These are phyloP conservation scores for Phaffomyces thermotolerans DNA, from an alignment of 805 yeast genomes.

Conservation along the genomic window DNA sequence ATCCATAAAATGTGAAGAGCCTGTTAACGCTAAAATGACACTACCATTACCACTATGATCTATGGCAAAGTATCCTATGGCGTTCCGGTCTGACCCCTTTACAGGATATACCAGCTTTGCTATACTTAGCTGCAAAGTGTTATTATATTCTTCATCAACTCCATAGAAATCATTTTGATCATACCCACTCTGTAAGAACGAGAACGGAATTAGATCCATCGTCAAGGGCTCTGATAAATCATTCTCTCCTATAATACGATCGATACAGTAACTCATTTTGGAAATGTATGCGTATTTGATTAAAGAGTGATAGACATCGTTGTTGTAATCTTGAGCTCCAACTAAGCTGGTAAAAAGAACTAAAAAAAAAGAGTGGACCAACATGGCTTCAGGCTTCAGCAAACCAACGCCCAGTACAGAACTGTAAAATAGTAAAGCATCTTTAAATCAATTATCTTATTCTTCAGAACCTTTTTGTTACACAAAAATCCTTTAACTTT, in stretches of 20 bases:
- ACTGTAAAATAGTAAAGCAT: not conserved
- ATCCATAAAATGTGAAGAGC: conserved; percentile 52
- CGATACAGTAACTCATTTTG: conserved; percentile 18
- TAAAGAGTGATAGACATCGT: conserved; percentile 13
- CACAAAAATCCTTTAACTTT: not conserved
- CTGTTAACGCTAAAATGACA: conserved; percentile 51
- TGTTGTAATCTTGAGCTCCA: conserved; percentile 1
- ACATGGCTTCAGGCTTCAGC: too few relatives aligned
- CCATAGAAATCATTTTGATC: conserved; percentile 7
- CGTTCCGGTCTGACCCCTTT: not conserved
- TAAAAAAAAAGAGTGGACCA: not conserved
- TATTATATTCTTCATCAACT: not conserved
- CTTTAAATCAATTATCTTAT: not conserved
- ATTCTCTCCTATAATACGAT: conserved; percentile 4
- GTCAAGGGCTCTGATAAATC: conserved; percentile 13
- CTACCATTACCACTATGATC: conserved; percentile 37
- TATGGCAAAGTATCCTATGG: conserved; percentile 43
- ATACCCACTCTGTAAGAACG: conserved; percentile 10
- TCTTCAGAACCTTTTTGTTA: not conserved
- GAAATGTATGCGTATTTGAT: conserved; percentile 15
- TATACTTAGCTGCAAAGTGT: conserved; percentile 1
- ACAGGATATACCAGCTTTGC: conserved; percentile 5
- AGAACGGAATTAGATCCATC: conserved; percentile 11
- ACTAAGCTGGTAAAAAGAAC: not conserved
- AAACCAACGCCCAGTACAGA: not conserved